These are phyloP conservation scores for Epithemia pelagica DNA, from an alignment of 108 stramenopile genomes.

Conservation along the genomic window DNA sequence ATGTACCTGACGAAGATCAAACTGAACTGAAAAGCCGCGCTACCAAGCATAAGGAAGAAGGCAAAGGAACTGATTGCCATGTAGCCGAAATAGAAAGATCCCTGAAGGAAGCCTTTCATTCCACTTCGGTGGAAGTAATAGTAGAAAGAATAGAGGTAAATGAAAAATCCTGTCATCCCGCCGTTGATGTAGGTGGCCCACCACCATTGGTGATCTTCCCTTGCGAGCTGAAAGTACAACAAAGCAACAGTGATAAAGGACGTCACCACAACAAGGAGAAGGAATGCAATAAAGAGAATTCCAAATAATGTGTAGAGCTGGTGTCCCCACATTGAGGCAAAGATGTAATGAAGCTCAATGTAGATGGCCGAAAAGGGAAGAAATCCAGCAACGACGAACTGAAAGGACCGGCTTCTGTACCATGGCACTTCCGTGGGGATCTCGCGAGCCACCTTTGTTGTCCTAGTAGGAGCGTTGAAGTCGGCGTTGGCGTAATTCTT, in stretches of 20 bases:
- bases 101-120: conserved; percentile 92
- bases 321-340: conserved; percentile 98
- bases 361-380: conserved; percentile 98
- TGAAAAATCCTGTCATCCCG: conserved; percentile 93
- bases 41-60: conserved; percentile 95
- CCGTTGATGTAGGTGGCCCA: conserved; percentile 94
- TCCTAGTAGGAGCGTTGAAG: conserved; percentile 93
- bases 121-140: conserved; percentile 92
- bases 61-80: conserved; percentile 92
- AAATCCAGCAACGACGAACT: conserved; percentile 92
- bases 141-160: conserved; percentile 93
- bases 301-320: conserved; percentile 98
- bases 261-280: conserved; percentile 86
- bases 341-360: conserved; percentile 97
- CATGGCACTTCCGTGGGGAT: conserved; percentile 82
- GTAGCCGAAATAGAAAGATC: conserved; percentile 97
- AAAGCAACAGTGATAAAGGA: conserved; percentile 92
- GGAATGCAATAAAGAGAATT: conserved; percentile 91
- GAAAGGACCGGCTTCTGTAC: conserved; percentile 65
- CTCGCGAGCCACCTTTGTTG: conserved; percentile 95
- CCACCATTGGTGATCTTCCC: conserved; percentile 99
- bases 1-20: conserved; percentile 93
- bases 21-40: conserved; percentile 89
- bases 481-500: conserved; percentile 81
- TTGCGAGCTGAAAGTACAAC: conserved; percentile 95